These are phyloP conservation scores for Xenosphaeropsis pyriputrescens DNA, from an alignment of 2,329 filamentous ascomycete genomes.

Conservation along the genomic window DNA sequence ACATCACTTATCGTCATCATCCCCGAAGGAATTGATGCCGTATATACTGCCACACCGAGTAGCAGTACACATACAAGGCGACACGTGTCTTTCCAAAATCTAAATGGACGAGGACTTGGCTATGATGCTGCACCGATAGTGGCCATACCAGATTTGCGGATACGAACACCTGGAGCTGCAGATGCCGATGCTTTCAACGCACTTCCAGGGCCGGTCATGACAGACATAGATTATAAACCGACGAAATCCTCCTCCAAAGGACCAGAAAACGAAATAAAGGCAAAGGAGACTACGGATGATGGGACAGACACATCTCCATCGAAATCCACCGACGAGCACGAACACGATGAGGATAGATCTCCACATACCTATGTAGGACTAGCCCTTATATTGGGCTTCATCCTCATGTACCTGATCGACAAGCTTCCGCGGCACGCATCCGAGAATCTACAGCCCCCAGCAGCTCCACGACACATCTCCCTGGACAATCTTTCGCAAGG, in stretches of 20 bases:
- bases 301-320: not conserved
- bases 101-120: not conserved
- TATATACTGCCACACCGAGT: conserved; percentile 44
- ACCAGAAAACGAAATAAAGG: conserved; percentile 2
- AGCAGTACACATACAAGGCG: conserved; percentile 9
- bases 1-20: conserved; percentile 96
- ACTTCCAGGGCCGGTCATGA: conserved; percentile 3
- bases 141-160: not conserved
- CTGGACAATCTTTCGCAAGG: conserved; percentile 62
- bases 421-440: conserved; percentile 62
- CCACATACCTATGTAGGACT: conserved; percentile 72
- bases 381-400: conserved; percentile 75
- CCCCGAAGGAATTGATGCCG: conserved; percentile 85
- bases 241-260: conserved; percentile 2
- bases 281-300: conserved; percentile 1
- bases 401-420: conserved; percentile 95
- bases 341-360: conserved; percentile 28
- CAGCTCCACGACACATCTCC: conserved; percentile 71
- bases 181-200: conserved; percentile 1
- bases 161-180: not conserved
- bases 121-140: not conserved
- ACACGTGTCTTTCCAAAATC: not conserved
- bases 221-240: not conserved
- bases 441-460: conserved; percentile 46
- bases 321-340: conserved; percentile 15